These are phyloP conservation scores for Knoxdaviesia proteae DNA, from an alignment of 2,329 filamentous ascomycete genomes.

Conservation along the genomic window DNA sequence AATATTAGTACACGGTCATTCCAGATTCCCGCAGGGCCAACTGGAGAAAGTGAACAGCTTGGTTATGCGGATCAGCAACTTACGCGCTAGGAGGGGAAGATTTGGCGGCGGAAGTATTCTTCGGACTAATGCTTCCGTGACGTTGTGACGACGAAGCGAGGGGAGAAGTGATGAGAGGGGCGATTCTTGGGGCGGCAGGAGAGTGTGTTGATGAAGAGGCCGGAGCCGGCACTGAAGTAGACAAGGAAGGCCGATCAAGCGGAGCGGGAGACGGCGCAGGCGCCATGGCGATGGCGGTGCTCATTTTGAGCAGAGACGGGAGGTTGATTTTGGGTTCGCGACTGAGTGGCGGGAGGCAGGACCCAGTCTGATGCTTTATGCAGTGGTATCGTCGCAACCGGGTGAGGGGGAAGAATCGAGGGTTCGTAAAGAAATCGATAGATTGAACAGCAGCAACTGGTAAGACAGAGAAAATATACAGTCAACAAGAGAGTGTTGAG, in stretches of 20 bases:
- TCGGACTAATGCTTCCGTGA: slow-evolving; percentile 5
- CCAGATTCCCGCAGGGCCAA: not conserved
- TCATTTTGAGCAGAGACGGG: slow-evolving; percentile 28
- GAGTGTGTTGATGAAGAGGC: slow-evolving; percentile 2
- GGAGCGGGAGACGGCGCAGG: slow-evolving; percentile 37
- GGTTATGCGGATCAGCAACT: slow-evolving; percentile 12
- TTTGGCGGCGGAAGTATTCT: slow-evolving; percentile 18
- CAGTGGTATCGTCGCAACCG: no score
- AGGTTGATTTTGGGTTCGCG: not conserved
- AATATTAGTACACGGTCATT: slow-evolving; percentile 3
- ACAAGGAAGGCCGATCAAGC: slow-evolving; percentile 39
- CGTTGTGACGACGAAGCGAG: slow-evolving; percentile 3
- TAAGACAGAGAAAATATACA: no score
- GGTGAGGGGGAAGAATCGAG: no score
- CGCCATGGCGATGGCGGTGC: slow-evolving; percentile 47
- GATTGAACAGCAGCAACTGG: no score
- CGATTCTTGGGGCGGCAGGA: not conserved
- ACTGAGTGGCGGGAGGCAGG: no score
- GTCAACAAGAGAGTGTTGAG: no score
- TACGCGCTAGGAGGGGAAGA: slow-evolving; percentile 40
- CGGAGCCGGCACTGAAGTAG: slow-evolving; percentile 24
- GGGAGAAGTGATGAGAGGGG: not conserved
- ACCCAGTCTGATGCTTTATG: no score
- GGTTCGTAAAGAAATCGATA: no score
- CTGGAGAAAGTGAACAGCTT: not conserved